Evolutionary conservation across 2,329 filamentous ascomycete genomes (phyloP).

Genomic region (Colletotrichum simmondsii): DNA sequence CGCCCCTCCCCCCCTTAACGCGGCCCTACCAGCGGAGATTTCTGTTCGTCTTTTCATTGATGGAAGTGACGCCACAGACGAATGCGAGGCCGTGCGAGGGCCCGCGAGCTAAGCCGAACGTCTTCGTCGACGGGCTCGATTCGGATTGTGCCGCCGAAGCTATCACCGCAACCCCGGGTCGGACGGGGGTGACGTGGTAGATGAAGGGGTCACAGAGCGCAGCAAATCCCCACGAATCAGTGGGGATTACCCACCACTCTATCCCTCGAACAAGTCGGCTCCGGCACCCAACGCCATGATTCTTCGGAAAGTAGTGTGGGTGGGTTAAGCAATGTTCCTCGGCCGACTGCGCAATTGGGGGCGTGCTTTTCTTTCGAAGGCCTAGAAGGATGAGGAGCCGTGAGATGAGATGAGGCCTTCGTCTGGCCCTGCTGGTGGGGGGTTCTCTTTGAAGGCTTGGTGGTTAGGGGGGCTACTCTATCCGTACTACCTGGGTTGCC

Average conservation of each 20-base stretch:
- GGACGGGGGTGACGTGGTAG: slow-evolving; percentile 6
- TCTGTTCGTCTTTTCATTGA: slow-evolving; percentile 4
- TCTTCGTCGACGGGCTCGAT: slow-evolving; percentile 7
- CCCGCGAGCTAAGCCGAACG: not conserved
- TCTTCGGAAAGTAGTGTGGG: slow-evolving; percentile 1
- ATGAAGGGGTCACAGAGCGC: slow-evolving; percentile 27
- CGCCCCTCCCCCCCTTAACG: not conserved
- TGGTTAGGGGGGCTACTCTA: not conserved
- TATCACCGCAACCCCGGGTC: slow-evolving; percentile 11
- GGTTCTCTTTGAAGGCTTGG: not conserved
- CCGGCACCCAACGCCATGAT: slow-evolving; percentile 3
- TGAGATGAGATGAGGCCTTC: slow-evolving; percentile 29
- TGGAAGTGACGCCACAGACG: not conserved
- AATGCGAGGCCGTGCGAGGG: not conserved
- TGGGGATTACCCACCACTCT: slow-evolving; percentile 13
- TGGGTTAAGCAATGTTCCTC: not conserved
- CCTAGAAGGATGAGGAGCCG: slow-evolving; percentile 4
- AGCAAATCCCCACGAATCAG: slow-evolving; percentile 30
- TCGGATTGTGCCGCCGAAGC: slow-evolving; percentile 17
- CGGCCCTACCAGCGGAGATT: slow-evolving; percentile 29
- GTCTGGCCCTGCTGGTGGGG: slow-evolving; percentile 14
- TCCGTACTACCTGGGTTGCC: not conserved
- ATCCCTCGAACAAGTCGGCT: slow-evolving; percentile 21
- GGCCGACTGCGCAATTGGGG: slow-evolving; percentile 6
- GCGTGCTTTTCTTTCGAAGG: not conserved